A percentile compares a stretch with the other conserved stretches of the same genome.
Conservation (phyloP, 1,284 basidiomycete species). For the Xerocomus nothofagi region DNA sequence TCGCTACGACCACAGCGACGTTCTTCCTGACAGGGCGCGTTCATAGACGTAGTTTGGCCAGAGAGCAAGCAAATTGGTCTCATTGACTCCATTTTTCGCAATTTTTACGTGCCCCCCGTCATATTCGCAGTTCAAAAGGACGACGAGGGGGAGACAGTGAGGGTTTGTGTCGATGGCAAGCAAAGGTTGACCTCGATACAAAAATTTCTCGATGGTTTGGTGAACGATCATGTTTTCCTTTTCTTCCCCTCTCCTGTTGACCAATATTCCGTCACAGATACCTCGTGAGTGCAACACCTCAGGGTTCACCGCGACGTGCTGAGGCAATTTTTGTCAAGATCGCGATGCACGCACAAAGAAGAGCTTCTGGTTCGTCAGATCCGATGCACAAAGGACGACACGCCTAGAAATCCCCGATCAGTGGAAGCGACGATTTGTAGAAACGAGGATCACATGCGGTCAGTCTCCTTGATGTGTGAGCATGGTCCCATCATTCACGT, state of each 20-base stretch:
- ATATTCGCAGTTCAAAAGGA: constrained; percentile 60
- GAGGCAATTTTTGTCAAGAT: constrained; percentile 32
- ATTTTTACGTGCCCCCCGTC: constrained; percentile 73
- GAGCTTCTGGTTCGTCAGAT: constrained; percentile 56
- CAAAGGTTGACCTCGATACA: constrained; percentile 73
- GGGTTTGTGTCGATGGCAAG: constrained; percentile 75
- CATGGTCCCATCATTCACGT: background rate
- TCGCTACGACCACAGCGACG: background rate
- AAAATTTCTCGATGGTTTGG: constrained; percentile 69
- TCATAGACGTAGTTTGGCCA: constrained; percentile 70
- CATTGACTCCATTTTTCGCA: constrained; percentile 75
- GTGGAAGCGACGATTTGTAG: constrained; percentile 49
- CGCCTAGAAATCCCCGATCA: constrained; percentile 50
- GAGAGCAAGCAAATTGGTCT: constrained; percentile 65
- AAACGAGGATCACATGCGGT: constrained; percentile 66
- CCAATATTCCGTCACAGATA: constrained; percentile 38
- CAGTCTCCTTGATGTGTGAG: constrained; percentile 21
- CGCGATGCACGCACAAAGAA: constrained; percentile 54
- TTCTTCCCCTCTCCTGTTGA: background rate
- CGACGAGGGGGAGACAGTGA: constrained; percentile 53
- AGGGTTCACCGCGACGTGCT: background rate
- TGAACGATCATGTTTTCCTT: constrained; percentile 31
- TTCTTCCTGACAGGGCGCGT: constrained; percentile 3
- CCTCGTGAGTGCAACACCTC: constrained; percentile 41
- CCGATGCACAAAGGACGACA: constrained; percentile 41